phyloP scores from a whole-genome alignment of 148 eudicot genomes.

The Camellia granthamiana region DNA sequence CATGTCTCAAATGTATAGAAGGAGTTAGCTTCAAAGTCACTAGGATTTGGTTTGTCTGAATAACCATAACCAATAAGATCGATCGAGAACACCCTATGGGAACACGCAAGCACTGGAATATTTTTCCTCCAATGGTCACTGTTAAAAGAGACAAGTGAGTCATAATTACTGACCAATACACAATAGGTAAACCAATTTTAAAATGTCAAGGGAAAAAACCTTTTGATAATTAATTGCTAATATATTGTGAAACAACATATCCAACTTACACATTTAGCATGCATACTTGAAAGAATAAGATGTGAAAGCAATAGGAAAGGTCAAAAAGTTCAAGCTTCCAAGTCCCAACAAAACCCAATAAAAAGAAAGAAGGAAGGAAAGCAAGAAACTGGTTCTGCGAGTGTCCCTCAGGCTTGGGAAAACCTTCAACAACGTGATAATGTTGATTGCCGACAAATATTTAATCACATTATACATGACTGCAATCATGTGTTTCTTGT shows the following conservation, averaged over 20 bases:
- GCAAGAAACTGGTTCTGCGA: not conserved
- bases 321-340: not conserved
- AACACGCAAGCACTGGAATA: conserved; percentile 63
- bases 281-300: not conserved
- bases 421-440: not conserved
- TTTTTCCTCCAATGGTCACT: conserved; percentile 99
- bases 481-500: not conserved
- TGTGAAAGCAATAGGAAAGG: not conserved
- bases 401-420: not conserved
- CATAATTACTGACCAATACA: not conserved
- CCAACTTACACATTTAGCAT: not conserved
- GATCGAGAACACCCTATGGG: conserved; percentile 78
- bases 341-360: not conserved
- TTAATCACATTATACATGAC: not conserved
- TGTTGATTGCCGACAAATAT: not conserved
- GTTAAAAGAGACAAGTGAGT: conserved; percentile 17
- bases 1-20: conserved; percentile 94
- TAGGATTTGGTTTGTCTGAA: conserved; percentile 95
- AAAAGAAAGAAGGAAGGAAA: not conserved
- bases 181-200: not conserved
- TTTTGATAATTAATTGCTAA: not conserved
- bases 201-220: not conserved
- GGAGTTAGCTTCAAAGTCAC: conserved; percentile 44
- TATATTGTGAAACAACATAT: not conserved
- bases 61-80: conserved; percentile 98